Evolutionary conservation across 805 yeast genomes (phyloP).

Genomic region (Cyberlindnera subsufficiens): DNA sequence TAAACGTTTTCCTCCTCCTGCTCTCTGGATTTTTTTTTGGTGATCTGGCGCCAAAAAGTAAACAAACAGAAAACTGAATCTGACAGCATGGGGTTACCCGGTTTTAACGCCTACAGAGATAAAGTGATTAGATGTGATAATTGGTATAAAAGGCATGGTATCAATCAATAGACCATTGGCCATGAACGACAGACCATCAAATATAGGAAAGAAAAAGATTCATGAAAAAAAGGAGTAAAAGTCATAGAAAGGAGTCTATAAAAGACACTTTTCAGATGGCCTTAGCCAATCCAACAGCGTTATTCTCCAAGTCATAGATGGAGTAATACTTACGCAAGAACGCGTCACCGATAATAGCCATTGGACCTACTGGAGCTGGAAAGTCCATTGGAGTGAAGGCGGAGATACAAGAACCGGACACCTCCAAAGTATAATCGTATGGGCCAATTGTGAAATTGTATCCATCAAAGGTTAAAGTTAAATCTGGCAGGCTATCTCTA

Average conservation of each 20-base stretch:
- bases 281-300: slow-evolving; percentile 92
- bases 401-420: slow-evolving; percentile 92
- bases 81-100: not conserved
- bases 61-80: not conserved
- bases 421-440: slow-evolving; percentile 89
- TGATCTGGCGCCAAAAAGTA: not conserved
- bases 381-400: slow-evolving; percentile 96
- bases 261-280: slow-evolving; percentile 38
- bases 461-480: slow-evolving; percentile 86
- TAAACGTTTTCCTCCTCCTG: not conserved
- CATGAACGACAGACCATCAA: too few relatives aligned
- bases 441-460: slow-evolving; percentile 87
- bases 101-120: not conserved
- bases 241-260: not conserved
- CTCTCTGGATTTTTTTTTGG: not conserved
- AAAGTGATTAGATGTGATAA: too few relatives aligned
- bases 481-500: slow-evolving; percentile 82
- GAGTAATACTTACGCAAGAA: slow-evolving; percentile 95
- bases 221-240: not conserved
- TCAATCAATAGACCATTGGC: not conserved
- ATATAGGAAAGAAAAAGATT: too few relatives aligned
- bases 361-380: slow-evolving; percentile 95
- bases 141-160: not conserved
- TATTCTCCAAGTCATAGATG: slow-evolving; percentile 80
- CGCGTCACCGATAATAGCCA: slow-evolving; percentile 95